Evolutionary conservation across 768 basidiomycete genomes (phyloP).

Genomic region (Leccinum olivaceopallidum): DNA sequence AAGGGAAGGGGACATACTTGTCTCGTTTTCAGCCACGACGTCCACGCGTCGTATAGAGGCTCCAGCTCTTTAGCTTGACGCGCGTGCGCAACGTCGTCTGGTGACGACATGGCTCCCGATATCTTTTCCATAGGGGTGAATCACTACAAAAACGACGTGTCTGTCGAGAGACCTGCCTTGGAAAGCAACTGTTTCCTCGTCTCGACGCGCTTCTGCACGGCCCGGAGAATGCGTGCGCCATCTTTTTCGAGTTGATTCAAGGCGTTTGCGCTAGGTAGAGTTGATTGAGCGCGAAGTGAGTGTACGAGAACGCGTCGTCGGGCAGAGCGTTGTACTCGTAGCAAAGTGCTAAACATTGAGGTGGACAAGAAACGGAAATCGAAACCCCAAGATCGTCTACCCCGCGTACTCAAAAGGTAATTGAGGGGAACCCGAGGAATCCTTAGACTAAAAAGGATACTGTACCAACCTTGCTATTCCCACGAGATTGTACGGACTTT

Average conservation of each 20-base stretch:
- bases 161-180: slow-evolving; percentile 37
- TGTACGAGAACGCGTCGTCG: slow-evolving; percentile 10
- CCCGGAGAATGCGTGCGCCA: slow-evolving; percentile 52
- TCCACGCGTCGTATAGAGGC: slow-evolving; percentile 67
- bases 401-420: no score
- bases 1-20: slow-evolving; percentile 45
- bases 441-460: no score
- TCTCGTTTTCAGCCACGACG: slow-evolving; percentile 53
- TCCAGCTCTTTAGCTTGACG: slow-evolving; percentile 71
- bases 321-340: slow-evolving; percentile 12
- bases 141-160: not conserved
- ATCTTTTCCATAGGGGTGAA: slow-evolving; percentile 36
- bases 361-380: not conserved
- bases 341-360: slow-evolving; percentile 14
- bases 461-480: no score
- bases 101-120: slow-evolving; percentile 51
- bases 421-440: no score
- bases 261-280: slow-evolving; percentile 12
- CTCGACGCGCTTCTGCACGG: slow-evolving; percentile 55
- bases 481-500: no score
- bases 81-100: slow-evolving; percentile 57
- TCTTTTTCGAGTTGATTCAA: slow-evolving; percentile 38
- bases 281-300: slow-evolving; percentile 13
- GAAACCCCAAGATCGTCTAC: no score
- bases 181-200: slow-evolving; percentile 46